A percentile compares a stretch with the other conserved stretches of the same genome.
phyloP scores from a whole-genome alignment of 495 filamentous ascomycete species.

The Mytilinidion resinicola region DNA sequence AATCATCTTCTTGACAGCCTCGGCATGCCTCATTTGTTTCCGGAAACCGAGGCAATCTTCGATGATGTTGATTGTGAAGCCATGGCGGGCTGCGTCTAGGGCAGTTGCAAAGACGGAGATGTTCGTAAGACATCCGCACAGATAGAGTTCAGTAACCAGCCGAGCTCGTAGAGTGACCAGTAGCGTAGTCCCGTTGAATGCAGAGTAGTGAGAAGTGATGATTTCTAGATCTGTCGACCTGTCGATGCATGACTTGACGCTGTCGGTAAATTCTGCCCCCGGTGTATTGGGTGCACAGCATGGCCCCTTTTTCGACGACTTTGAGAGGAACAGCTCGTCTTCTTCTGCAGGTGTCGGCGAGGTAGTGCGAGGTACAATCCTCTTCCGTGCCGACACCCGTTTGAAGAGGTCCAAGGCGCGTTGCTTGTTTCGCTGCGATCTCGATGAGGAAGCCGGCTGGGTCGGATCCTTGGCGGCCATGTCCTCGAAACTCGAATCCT shows the following conservation, averaged over 20 bases:
- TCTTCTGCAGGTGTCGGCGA: slow-evolving; percentile 33
- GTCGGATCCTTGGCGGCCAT: slow-evolving; percentile 19
- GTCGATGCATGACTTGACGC: slow-evolving; percentile 45
- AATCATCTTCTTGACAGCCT: slow-evolving; percentile 68
- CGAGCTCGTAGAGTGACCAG: slow-evolving; percentile 64
- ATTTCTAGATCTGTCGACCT: slow-evolving; percentile 54
- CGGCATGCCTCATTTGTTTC: slow-evolving; percentile 61
- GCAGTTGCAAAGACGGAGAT: slow-evolving; percentile 88
- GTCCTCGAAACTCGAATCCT: slow-evolving; percentile 17
- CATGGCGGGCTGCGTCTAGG: slow-evolving; percentile 80
- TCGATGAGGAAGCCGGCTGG: slow-evolving; percentile 12
- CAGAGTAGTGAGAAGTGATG: slow-evolving; percentile 82
- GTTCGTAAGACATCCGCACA: slow-evolving; percentile 87
- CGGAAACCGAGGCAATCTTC: slow-evolving; percentile 89
- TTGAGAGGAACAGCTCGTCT: slow-evolving; percentile 53
- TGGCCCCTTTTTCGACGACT: slow-evolving; percentile 38
- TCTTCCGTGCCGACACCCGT: slow-evolving; percentile 16
- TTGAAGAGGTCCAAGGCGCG: slow-evolving; percentile 31
- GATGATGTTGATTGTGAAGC: slow-evolving; percentile 75
- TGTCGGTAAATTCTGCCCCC: slow-evolving; percentile 62
- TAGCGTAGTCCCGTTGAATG: slow-evolving; percentile 67
- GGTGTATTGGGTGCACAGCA: slow-evolving; percentile 55
- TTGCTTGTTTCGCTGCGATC: slow-evolving; percentile 20
- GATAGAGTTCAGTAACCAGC: slow-evolving; percentile 84
- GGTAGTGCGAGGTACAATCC: slow-evolving; percentile 10